These are phyloP conservation scores for Colletotrichum eremochloae DNA, from an alignment of 2,329 filamentous ascomycete genomes.

Conservation along the genomic window DNA sequence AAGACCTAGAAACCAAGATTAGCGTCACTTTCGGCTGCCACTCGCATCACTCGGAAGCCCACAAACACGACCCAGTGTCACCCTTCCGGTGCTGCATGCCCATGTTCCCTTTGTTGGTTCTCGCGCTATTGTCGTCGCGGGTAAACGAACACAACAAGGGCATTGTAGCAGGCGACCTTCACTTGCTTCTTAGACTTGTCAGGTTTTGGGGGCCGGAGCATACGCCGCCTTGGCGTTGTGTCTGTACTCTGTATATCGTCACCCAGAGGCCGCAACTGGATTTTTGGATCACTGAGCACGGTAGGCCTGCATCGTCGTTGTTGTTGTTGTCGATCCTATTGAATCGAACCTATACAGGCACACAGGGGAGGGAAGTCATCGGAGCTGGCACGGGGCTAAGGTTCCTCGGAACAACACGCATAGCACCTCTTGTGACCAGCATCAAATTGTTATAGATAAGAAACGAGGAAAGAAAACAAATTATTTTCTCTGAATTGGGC, in stretches of 20 bases:
- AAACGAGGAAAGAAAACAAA: not conserved
- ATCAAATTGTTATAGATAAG: not conserved
- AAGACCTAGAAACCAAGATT: not conserved
- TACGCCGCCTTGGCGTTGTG: accelerated
- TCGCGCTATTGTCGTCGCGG: not conserved
- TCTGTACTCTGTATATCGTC: not conserved
- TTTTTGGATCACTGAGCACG: no score
- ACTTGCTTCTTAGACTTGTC: no score
- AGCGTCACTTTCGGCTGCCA: not conserved
- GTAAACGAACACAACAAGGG: not conserved
- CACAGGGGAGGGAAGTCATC: not conserved
- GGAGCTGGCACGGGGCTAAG: not conserved
- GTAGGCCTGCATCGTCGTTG: not conserved
- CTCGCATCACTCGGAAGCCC: not conserved
- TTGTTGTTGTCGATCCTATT: not conserved
- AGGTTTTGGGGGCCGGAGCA: not conserved
- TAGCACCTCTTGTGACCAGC: not conserved
- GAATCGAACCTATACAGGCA: not conserved
- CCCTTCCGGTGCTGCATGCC: not conserved
- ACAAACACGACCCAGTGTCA: not conserved
- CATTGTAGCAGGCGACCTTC: no score
- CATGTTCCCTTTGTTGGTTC: not conserved
- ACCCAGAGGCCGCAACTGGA: not conserved
- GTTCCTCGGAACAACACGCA: not conserved
- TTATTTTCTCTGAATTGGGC: not conserved